Conservation (phyloP, 768 basidiomycete species). For the Sporobolomyces pararoseus region DNA sequence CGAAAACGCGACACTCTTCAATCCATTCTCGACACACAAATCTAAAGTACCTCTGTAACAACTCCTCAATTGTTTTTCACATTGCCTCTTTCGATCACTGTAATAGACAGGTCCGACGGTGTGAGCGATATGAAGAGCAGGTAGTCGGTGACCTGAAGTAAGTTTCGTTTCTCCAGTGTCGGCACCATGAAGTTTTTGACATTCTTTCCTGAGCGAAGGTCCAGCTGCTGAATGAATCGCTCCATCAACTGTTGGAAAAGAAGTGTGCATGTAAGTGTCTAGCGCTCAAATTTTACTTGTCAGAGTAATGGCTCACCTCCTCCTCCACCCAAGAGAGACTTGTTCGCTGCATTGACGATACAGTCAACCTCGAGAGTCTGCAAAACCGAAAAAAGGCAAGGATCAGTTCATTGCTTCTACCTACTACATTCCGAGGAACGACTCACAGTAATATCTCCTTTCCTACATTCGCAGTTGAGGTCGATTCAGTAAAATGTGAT, state of each 20-base stretch:
- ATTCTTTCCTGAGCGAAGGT: constrained; percentile 15
- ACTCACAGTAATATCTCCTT: constrained; percentile 36
- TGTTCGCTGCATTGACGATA: constrained; percentile 43
- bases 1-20: constrained; percentile 34
- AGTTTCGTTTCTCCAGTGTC: constrained; percentile 39
- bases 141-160: constrained; percentile 20
- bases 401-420: not conserved
- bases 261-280: too few relatives aligned
- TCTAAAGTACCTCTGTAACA: constrained; percentile 31
- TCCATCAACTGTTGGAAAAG: constrained; percentile 25
- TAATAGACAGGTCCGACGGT: constrained; percentile 36
- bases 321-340: constrained; percentile 31
- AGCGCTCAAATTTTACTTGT: too few relatives aligned
- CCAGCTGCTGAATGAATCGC: constrained; percentile 39
- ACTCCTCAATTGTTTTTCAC: constrained; percentile 14
- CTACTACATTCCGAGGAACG: too few relatives aligned
- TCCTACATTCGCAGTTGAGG: constrained; percentile 8
- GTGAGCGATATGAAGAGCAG: constrained; percentile 24
- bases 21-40: constrained; percentile 22
- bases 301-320: not conserved
- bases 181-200: constrained; percentile 24
- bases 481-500: not conserved
- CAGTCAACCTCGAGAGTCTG: constrained; percentile 36
- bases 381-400: not conserved
- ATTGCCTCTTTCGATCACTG: not conserved